A percentile compares a stretch with the other conserved stretches of the same genome.
Conservation (phyloP, 2,329 filamentous ascomycete species). For the Emergomyces orientalis region DNA sequence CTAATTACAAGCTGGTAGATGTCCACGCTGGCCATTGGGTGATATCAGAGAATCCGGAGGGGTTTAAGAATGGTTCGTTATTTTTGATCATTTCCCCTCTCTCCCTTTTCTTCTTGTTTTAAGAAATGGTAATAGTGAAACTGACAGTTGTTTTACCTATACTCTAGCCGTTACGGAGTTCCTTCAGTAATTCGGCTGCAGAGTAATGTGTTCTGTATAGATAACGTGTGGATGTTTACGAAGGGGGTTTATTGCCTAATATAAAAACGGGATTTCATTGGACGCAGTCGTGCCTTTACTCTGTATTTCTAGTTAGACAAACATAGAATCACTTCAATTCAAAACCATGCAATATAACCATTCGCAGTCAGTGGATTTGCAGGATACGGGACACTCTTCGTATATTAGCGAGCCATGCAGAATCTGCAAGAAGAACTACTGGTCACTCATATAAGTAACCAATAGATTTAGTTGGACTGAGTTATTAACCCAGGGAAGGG, state of each 20-base stretch:
- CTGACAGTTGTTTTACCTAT: not conserved
- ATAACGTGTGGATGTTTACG: no score
- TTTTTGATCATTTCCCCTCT: conserved; percentile 5
- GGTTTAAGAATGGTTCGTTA: conserved; percentile 60
- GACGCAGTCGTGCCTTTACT: no score
- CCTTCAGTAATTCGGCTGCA: not conserved
- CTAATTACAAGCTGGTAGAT: conserved; percentile 62
- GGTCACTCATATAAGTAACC: not conserved
- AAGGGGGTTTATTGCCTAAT: not conserved
- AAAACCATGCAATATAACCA: not conserved
- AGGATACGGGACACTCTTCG: not conserved
- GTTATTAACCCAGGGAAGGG: not conserved
- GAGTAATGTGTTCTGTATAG: not conserved
- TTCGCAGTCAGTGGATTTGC: not conserved
- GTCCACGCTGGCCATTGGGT: conserved; percentile 79
- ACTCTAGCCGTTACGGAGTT: conserved; percentile 5
- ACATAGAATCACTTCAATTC: not conserved
- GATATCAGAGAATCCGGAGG: conserved; percentile 77
- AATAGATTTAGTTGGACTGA: not conserved
- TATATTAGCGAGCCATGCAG: not conserved
- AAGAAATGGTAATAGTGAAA: conserved; percentile 34
- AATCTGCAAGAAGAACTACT: not conserved
- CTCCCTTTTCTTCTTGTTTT: conserved; percentile 3
- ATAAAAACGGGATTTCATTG: not conserved
- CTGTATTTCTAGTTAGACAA: not conserved